Base-by-base conservation (phyloP, 2,329 filamentous ascomycete species). In the Aaosphaeria pasadenensis region DNA sequence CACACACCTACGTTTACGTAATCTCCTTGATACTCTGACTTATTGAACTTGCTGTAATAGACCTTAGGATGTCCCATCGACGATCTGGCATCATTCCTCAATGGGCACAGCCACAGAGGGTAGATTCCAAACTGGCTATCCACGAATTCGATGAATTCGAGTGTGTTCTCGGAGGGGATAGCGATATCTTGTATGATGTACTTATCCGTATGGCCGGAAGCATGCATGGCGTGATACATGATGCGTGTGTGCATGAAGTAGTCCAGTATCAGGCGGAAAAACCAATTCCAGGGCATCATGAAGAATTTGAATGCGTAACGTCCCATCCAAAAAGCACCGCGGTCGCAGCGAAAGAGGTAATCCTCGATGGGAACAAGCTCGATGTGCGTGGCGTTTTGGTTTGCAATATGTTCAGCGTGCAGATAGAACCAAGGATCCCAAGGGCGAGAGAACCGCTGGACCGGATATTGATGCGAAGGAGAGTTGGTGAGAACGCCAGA, bases 371-470 rank as follows among this genome's bases (percentile, higher is more conserved):
- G 78, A 0, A 79, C 72, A 7, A 69, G 56, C 51, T 79, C 76
- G 1, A 51, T 60, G 0, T 53, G 54, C 3, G 56, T 40, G 6
- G 43, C 47, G 6, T 41, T 38, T 11, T 43, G 24, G 6, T 30
- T 30, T 30, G 24, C 11, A 7, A 43, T 17, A 11, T 30, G 9
- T 42, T 50, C 50, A 5, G 80, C 85, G 54, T 87, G 86, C 0
- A 89, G 71, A 53, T 88, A 90, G 64, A 88, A 91, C 88, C 87
- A 91, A 2, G 84, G 81, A 53, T 91, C 85, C 31, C 66, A 71
- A 0, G 79, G 71, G 2, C 78, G 71, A 2, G 77, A 80, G 64
- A 89, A 87, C 13, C 58, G 58, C 29, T 66, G 60, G 2, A 71
- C 13, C 6, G 49, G 52, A 0, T 56, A 39, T 5, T 52, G 54